Evolutionary conservation across 2,329 filamentous ascomycete genomes (phyloP).

Genomic region (Alternaria sp.): DNA sequence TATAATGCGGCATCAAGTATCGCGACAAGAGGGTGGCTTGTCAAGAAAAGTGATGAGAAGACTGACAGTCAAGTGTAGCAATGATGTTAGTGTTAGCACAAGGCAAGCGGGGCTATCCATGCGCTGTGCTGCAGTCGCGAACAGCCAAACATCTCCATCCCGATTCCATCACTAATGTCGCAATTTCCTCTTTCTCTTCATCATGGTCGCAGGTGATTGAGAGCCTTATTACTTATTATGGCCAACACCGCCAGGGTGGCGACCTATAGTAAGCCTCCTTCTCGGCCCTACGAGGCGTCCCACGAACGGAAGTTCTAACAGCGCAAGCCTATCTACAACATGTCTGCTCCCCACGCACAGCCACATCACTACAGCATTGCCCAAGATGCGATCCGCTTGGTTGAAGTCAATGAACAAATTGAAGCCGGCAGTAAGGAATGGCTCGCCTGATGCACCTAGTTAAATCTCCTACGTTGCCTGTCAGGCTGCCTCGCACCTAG

Average conservation of each 20-base stretch:
- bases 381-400: conserved; percentile 10
- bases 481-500: conserved; percentile 21
- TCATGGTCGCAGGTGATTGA: conserved; percentile 7
- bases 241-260: conserved; percentile 19
- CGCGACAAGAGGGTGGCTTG: not conserved
- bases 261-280: conserved; percentile 18
- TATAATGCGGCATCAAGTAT: not conserved
- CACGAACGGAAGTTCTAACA: conserved; percentile 3
- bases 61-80: not conserved
- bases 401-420: not conserved
- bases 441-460: conserved; percentile 20
- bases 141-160: conserved; percentile 9
- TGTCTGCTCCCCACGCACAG: conserved; percentile 16
- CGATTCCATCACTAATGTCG: not conserved
- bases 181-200: conserved; percentile 4
- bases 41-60: conserved; percentile 1
- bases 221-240: conserved; percentile 8
- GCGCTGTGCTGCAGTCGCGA: conserved; percentile 10
- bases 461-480: conserved; percentile 5
- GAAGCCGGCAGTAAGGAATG: conserved; percentile 11
- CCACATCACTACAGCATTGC: conserved; percentile 16
- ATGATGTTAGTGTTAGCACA: not conserved
- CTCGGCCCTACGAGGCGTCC: conserved; percentile 21
- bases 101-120: conserved; percentile 1
- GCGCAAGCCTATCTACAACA: conserved; percentile 5